Percentiles rank a stretch among this genome's conserved stretches.
Evolutionary conservation across 228 moss, liverwort and hornwort genomes (phyloP).

Genomic region (Sphagnum magellanicum): DNA sequence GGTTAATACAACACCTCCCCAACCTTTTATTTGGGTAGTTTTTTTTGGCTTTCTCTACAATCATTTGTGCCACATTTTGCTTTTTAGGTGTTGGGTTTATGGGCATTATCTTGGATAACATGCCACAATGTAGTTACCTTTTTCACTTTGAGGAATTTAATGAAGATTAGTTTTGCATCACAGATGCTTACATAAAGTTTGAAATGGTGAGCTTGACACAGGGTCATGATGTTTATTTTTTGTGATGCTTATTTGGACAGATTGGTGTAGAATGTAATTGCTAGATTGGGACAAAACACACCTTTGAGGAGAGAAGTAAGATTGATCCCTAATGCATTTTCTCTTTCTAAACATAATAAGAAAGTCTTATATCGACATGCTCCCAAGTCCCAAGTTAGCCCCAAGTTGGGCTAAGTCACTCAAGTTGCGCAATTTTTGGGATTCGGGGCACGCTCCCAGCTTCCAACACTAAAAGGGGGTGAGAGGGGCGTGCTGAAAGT

Average conservation of each 20-base stretch:
- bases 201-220: background rate
- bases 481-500: too few relatives aligned
- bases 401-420: too few relatives aligned
- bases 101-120: too few relatives aligned
- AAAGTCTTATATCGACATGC: too few relatives aligned
- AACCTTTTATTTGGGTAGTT: conserved; percentile 71
- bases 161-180: background rate
- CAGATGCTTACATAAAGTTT: background rate
- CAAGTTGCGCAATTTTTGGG: too few relatives aligned
- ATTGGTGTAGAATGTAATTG: conserved; percentile 73
- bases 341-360: too few relatives aligned
- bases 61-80: background rate
- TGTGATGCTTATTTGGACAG: conserved; percentile 19
- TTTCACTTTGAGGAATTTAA: background rate
- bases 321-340: background rate
- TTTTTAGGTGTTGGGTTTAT: background rate
- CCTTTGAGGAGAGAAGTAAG: conserved; percentile 90
- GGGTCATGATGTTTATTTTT: background rate
- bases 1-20: conserved; percentile 82
- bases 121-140: background rate
- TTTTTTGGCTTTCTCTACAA: too few relatives aligned
- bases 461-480: too few relatives aligned
- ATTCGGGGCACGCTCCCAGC: too few relatives aligned
- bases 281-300: conserved; percentile 89
- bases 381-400: too few relatives aligned